Percentiles rank a stretch among this genome's conserved stretches.
Conservation (phyloP, 2,329 filamentous ascomycete genomes). For the Xylariaceae sp. region DNA sequence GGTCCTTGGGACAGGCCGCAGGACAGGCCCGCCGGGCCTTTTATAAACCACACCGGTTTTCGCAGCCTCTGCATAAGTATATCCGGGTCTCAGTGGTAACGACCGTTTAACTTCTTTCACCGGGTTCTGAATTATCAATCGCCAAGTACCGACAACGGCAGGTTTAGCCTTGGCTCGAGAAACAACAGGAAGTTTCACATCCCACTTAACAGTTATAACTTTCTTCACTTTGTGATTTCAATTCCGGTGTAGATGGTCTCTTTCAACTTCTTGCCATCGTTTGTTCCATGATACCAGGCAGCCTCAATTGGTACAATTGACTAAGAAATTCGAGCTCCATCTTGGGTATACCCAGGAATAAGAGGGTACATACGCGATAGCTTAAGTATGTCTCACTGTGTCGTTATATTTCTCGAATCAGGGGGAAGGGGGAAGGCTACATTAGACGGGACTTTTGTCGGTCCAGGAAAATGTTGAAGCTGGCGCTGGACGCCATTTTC, state of each 20-base stretch:
- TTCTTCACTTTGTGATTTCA: background rate
- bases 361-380: slow-evolving; percentile 19
- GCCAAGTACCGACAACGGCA: background rate
- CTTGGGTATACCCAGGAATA: slow-evolving; percentile 21
- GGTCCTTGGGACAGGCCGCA: background rate
- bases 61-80: slow-evolving; percentile 5
- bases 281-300: slow-evolving; percentile 5
- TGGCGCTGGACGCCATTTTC: slow-evolving; percentile 20
- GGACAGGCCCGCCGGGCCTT: background rate
- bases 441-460: slow-evolving; percentile 18
- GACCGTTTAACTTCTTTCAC: background rate
- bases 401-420: slow-evolving; percentile 24
- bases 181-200: slow-evolving; percentile 1
- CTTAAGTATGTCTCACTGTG: slow-evolving; percentile 21
- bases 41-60: slow-evolving; percentile 1
- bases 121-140: background rate
- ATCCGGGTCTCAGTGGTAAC: slow-evolving; percentile 12
- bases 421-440: slow-evolving; percentile 8
- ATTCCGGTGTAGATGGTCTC: background rate
- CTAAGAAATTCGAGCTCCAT: slow-evolving; percentile 7
- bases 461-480: slow-evolving; percentile 20
- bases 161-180: background rate
- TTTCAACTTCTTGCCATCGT: slow-evolving; percentile 1
- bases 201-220: slow-evolving; percentile 1
- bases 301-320: background rate